Evolutionary conservation across 208 protist species (phyloP).

Genomic region (Novymonas esmeraldas): DNA sequence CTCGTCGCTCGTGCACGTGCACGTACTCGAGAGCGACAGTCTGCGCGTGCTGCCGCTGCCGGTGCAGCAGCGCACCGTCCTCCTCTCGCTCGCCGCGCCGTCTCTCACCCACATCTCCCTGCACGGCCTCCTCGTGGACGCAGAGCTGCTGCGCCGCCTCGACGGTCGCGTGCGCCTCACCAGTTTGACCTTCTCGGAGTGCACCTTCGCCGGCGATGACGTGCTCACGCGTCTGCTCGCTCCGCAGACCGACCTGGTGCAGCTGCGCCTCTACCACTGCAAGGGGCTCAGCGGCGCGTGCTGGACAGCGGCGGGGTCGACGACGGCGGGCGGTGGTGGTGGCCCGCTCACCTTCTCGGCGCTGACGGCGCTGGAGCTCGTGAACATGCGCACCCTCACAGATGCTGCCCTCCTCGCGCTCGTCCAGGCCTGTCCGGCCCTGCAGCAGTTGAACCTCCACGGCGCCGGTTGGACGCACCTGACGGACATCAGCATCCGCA

Average conservation of each 20-base stretch:
- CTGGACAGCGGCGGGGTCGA: slow-evolving; percentile 1
- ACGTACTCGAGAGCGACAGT: slow-evolving; percentile 2
- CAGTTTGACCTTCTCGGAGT: slow-evolving; percentile 12
- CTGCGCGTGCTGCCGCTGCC: slow-evolving; percentile 11
- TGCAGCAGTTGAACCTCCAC: slow-evolving; percentile 13
- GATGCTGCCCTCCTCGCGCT: slow-evolving; percentile 4
- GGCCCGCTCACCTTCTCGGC: neutral
- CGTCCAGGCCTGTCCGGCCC: slow-evolving; percentile 1
- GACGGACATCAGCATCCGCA: slow-evolving; percentile 12
- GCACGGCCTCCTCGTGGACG: slow-evolving; percentile 5
- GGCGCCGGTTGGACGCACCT: slow-evolving; percentile 10
- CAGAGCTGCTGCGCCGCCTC: slow-evolving; percentile 4
- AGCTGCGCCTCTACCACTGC: slow-evolving; percentile 3
- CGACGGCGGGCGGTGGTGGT: too few relatives aligned
- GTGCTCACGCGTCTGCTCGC: neutral
- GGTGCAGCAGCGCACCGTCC: slow-evolving; percentile 5
- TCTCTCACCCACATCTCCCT: slow-evolving; percentile 3
- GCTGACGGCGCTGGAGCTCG: slow-evolving; percentile 7
- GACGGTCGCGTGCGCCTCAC: slow-evolving; percentile 1
- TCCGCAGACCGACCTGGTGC: neutral
- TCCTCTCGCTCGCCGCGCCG: slow-evolving; percentile 5
- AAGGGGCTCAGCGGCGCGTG: slow-evolving; percentile 7
- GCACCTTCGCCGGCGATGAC: slow-evolving; percentile 6
- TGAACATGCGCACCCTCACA: slow-evolving; percentile 17
- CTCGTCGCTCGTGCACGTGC: slow-evolving; percentile 11